A percentile compares a stretch with the other conserved stretches of the same genome.
phyloP scores from a whole-genome alignment of 2,329 filamentous ascomycete genomes.

The Oidium heveae region DNA sequence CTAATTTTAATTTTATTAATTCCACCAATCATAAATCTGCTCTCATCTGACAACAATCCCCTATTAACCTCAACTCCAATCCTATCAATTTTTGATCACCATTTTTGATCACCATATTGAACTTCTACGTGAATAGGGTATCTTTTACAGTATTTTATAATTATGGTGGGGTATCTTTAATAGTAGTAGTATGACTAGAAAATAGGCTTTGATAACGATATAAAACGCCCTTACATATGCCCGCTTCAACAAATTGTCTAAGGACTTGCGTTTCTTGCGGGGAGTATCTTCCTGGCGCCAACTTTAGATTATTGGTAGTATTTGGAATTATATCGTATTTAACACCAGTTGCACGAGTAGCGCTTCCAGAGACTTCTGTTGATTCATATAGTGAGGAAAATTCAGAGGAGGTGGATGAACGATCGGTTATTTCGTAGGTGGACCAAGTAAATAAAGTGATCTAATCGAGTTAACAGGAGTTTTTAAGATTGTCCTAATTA shows the following conservation, averaged over 20 bases:
- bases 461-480: too few relatives aligned
- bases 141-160: too few relatives aligned
- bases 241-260: not conserved
- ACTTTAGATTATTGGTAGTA: not conserved
- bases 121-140: too few relatives aligned
- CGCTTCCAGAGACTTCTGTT: not conserved
- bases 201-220: not conserved
- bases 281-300: not conserved
- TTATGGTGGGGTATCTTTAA: too few relatives aligned
- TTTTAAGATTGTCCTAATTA: not conserved
- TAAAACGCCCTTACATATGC: not conserved
- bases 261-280: not conserved
- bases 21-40: too few relatives aligned
- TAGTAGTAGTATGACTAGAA: not conserved
- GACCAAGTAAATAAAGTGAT: not conserved
- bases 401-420: not conserved
- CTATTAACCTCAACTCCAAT: too few relatives aligned
- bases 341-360: not conserved
- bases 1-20: too few relatives aligned
- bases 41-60: too few relatives aligned
- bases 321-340: not conserved
- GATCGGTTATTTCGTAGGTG: not conserved
- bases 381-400: not conserved
- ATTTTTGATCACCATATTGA: too few relatives aligned
- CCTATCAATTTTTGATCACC: too few relatives aligned